These are phyloP conservation scores for Babesia ovis DNA, from an alignment of 169 alveolate species.

Conservation along the genomic window DNA sequence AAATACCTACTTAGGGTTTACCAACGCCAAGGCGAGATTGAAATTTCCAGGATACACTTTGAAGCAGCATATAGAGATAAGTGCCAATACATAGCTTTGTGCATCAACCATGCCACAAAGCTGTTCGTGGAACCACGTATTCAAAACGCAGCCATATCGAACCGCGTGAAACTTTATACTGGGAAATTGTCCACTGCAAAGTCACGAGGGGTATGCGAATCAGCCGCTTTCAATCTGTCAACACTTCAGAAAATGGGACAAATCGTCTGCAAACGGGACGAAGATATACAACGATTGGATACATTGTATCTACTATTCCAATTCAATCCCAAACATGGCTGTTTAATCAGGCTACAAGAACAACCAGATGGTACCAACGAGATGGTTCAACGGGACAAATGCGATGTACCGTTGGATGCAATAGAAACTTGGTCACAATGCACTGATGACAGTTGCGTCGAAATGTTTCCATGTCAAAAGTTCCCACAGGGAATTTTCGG, in stretches of 20 bases:
- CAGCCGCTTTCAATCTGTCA: conserved; percentile 11
- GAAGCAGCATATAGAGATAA: conserved; percentile 52
- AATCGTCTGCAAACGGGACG: not conserved
- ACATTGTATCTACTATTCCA: not conserved
- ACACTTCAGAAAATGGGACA: conserved; percentile 1
- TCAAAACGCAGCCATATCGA: conserved; percentile 41
- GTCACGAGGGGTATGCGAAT: not conserved
- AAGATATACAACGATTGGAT: not conserved
- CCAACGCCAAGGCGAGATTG: conserved; percentile 72
- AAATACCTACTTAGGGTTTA: conserved; percentile 64
- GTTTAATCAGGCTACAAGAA: not conserved
- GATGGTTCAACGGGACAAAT: not conserved
- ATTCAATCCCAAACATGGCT: conserved; percentile 2
- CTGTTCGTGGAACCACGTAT: conserved; percentile 71
- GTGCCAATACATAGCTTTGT: conserved; percentile 42
- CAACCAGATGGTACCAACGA: not conserved
- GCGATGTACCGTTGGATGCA: conserved; percentile 8
- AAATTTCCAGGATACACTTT: conserved; percentile 43
- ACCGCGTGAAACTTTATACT: conserved; percentile 44
- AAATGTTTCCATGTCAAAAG: conserved; percentile 14
- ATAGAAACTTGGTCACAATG: conserved; percentile 34
- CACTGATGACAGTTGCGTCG: conserved; percentile 21
- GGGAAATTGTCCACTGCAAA: not conserved
- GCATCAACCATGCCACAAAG: conserved; percentile 50
- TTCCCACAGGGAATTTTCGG: conserved; percentile 43